A percentile compares a stretch with the other conserved stretches of the same genome.
These are phyloP conservation scores for Santalum album DNA, from an alignment of 164 flowering plant genomes.

Conservation along the genomic window DNA sequence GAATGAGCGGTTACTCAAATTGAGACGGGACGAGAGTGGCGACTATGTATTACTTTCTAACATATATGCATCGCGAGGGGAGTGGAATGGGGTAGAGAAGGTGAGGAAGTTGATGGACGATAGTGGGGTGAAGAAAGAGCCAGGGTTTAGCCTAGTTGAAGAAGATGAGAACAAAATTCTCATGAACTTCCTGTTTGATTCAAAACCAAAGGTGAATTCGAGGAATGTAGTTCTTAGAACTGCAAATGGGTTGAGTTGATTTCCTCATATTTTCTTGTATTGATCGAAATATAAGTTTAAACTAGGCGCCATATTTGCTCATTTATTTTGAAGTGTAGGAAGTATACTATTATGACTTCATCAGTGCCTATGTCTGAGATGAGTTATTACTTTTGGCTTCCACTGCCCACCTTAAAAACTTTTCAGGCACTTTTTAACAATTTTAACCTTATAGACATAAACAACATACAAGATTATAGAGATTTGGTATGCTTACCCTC, in stretches of 20 bases:
- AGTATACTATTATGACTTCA: too few relatives aligned
- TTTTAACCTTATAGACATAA: too few relatives aligned
- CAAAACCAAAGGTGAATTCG: slow-evolving; percentile 17
- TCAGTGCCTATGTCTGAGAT: too few relatives aligned
- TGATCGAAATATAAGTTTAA: not conserved
- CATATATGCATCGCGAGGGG: slow-evolving; percentile 53
- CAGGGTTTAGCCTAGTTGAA: slow-evolving; percentile 41
- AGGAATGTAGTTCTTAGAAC: slow-evolving; percentile 3
- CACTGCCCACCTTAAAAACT: too few relatives aligned
- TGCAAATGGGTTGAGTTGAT: not conserved
- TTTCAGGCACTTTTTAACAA: too few relatives aligned
- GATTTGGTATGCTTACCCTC: too few relatives aligned
- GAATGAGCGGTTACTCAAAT: slow-evolving; percentile 18
- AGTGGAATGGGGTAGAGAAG: slow-evolving; percentile 49
- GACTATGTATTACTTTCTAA: slow-evolving; percentile 50
- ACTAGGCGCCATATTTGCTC: too few relatives aligned
- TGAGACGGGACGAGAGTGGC: too few relatives aligned
- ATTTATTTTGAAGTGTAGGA: too few relatives aligned
- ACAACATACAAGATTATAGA: too few relatives aligned
- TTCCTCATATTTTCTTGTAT: not conserved
- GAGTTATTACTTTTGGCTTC: too few relatives aligned
- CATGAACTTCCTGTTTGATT: slow-evolving; percentile 39
- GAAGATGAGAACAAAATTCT: slow-evolving; percentile 32
- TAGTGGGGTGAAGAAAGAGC: slow-evolving; percentile 40
- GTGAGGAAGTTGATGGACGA: slow-evolving; percentile 67